Base-by-base conservation (phyloP, 2,329 filamentous ascomycete species). In the Onygenales sp. region DNA sequence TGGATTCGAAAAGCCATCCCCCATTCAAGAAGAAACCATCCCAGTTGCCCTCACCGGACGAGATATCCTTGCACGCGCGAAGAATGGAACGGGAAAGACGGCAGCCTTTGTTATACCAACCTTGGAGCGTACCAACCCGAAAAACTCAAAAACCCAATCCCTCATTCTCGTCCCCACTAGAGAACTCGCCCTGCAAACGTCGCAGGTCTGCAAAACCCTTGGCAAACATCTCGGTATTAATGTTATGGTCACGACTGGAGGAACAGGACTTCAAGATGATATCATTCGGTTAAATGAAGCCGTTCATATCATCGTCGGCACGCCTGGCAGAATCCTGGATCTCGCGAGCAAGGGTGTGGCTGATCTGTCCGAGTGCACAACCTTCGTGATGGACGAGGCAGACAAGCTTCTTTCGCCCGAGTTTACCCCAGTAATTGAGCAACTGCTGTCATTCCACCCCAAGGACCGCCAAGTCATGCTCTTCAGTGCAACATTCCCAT, bases 321-420 rank as follows among this genome's bases (percentile, higher is more conserved):
- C 93, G 54, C 93, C 93, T 36, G 93, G 93, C 60, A 84, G 93
- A 78, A 96, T 98, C 64, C 82, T 97, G 58, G 93, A 98, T 76
- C 77, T 98, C 62, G 92, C 93, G 55, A 90, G 91, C 70, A 97
- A 98, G 76, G 90, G 88, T 60, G 91, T 98, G 56, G 93, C 93
- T 58, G 93, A 98, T 72, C 81, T 98, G 49, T 94, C 91, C 64
- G 87, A 94, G 74, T 97, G 93, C 69, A 86, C 90, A 64, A 97
- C 94, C 67, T 98, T 98, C 69, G 89, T 98, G 74, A 98, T 98
- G 93, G 93, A 98, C 66, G 93, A 98, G 72, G 93, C 93, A 53
- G 93, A 98, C 74, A 98, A 98, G 77, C 84, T 98, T 57, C 81
- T 98, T 50, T 98, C 93, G 6, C 83, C 89, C 55, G 93, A 98